Evolutionary conservation across 192 early-diverging fungal species (phyloP).

Genomic region (Physocladia obscura): DNA sequence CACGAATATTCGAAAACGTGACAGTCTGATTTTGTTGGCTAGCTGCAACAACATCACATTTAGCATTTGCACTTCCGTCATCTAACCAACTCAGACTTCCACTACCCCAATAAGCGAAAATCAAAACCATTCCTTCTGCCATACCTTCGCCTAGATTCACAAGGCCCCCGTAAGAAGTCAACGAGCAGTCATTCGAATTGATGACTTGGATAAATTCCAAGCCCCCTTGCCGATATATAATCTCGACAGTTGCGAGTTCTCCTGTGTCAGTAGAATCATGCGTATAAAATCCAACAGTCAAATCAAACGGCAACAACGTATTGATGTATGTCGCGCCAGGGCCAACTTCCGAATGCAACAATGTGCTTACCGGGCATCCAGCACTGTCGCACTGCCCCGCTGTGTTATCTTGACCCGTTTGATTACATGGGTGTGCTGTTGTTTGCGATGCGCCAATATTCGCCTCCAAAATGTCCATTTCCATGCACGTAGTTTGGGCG

Average conservation of each 20-base stretch:
- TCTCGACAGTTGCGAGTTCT: not conserved
- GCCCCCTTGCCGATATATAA: not conserved
- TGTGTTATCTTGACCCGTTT: not conserved
- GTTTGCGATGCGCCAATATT: not conserved
- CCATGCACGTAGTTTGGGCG: conserved; percentile 20
- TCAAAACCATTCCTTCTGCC: not conserved
- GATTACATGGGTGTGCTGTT: not conserved
- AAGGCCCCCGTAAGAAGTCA: not conserved
- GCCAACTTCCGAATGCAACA: not conserved
- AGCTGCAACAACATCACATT: not conserved
- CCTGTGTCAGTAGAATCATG: not conserved
- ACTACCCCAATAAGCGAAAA: not conserved
- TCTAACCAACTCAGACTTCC: not conserved
- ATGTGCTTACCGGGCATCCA: not conserved
- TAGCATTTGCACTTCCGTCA: not conserved
- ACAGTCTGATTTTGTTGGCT: too few relatives aligned
- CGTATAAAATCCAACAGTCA: not conserved
- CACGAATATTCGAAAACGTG: too few relatives aligned
- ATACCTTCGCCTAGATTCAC: not conserved
- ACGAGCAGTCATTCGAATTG: not conserved
- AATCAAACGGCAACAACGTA: not conserved
- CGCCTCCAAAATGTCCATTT: conserved; percentile 21
- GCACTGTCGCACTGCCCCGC: not conserved
- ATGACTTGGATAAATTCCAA: not conserved
- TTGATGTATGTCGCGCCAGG: not conserved